These are phyloP conservation scores for Russula lepida DNA, from an alignment of 768 basidiomycete genomes.

Conservation along the genomic window DNA sequence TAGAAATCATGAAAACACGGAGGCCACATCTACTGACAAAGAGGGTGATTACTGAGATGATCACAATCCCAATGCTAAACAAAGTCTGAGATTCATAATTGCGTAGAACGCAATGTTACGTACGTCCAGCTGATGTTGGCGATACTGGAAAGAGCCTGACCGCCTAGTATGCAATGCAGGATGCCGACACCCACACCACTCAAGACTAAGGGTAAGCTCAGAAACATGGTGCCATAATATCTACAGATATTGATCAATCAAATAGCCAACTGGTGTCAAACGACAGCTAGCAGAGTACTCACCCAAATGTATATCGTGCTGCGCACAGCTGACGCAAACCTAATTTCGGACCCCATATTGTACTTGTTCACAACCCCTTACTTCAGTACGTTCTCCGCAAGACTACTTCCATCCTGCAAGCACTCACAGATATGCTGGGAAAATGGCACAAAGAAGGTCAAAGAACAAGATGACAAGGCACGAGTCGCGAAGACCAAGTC, in stretches of 20 bases:
- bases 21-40: slow-evolving; percentile 25
- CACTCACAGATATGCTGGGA: slow-evolving; percentile 39
- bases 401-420: neutral
- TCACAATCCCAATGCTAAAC: slow-evolving; percentile 60
- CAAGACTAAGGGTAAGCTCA: slow-evolving; percentile 40
- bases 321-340: slow-evolving; percentile 80
- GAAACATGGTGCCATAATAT: slow-evolving; percentile 44
- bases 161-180: slow-evolving; percentile 53
- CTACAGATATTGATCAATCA: slow-evolving; percentile 29
- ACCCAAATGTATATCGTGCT: slow-evolving; percentile 54
- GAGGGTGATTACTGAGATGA: slow-evolving; percentile 62
- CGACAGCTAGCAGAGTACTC: slow-evolving; percentile 14
- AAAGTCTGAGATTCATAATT: neutral
- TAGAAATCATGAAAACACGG: neutral
- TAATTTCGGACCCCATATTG: slow-evolving; percentile 67
- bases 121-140: slow-evolving; percentile 45
- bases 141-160: slow-evolving; percentile 49
- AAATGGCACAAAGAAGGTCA: slow-evolving; percentile 34
- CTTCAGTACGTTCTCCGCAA: neutral
- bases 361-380: slow-evolving; percentile 25
- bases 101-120: slow-evolving; percentile 16
- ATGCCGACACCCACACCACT: slow-evolving; percentile 48
- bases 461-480: slow-evolving; percentile 39
- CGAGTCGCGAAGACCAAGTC: slow-evolving; percentile 37
- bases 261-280: slow-evolving; percentile 7